These are phyloP conservation scores for Haberlea rhodopensis DNA, from an alignment of 257 asterid genomes.

Conservation along the genomic window DNA sequence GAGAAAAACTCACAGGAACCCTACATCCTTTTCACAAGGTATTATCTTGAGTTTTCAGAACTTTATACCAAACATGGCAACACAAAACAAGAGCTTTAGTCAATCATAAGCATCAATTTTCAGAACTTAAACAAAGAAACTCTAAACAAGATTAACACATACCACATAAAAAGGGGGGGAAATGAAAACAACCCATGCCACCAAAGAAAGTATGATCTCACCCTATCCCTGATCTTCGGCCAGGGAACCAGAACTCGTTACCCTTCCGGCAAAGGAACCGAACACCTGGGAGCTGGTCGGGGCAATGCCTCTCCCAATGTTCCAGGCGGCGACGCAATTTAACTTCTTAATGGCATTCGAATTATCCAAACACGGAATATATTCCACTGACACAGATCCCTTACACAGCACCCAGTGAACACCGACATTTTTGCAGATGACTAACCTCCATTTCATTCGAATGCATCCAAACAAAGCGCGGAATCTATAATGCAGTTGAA, in stretches of 20 bases:
- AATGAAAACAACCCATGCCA: conserved; percentile 49
- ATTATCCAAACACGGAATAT: conserved; percentile 90
- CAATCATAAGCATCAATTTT: neutral
- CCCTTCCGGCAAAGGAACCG: conserved; percentile 73
- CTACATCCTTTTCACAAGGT: no score
- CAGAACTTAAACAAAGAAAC: no score
- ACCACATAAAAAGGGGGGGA: neutral
- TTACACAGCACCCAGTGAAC: conserved; percentile 65
- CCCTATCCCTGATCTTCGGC: conserved; percentile 99
- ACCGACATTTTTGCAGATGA: conserved; percentile 3
- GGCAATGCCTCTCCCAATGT: conserved; percentile 97
- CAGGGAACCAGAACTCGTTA: conserved; percentile 75
- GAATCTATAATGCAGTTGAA: conserved; percentile 55
- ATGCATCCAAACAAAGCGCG: conserved; percentile 98
- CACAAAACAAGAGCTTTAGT: neutral
- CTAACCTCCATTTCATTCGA: conserved; percentile 99
- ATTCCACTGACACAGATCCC: conserved; percentile 53
- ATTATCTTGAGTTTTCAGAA: no score
- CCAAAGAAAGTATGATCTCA: conserved; percentile 65
- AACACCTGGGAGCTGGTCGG: conserved; percentile 62
- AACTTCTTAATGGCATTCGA: conserved; percentile 56
- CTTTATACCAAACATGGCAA: no score
- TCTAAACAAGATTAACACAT: neutral
- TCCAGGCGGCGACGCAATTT: conserved; percentile 60
- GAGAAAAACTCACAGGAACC: no score